These are phyloP conservation scores for Stromatinia cepivora DNA, from an alignment of 2,329 filamentous ascomycete genomes.

Conservation along the genomic window DNA sequence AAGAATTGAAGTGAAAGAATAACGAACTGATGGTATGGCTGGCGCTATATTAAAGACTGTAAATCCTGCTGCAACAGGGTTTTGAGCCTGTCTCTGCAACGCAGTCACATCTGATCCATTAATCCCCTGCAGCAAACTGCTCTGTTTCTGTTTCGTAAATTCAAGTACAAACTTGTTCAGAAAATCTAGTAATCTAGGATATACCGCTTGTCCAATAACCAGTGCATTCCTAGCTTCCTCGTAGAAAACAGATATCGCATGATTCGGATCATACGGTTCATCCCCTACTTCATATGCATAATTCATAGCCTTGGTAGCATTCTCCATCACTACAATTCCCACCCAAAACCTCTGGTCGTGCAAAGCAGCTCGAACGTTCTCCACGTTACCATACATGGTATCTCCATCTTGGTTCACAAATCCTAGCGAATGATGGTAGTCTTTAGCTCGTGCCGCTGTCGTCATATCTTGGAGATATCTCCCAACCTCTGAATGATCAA, in stretches of 20 bases:
- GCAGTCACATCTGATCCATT: constrained; percentile 24
- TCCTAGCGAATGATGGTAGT: constrained; percentile 25
- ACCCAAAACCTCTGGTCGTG: constrained; percentile 30
- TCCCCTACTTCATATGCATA: constrained; percentile 26
- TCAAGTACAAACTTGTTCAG: constrained; percentile 26
- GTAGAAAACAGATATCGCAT: constrained; percentile 27
- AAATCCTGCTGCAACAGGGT: constrained; percentile 24
- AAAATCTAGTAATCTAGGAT: constrained; percentile 26
- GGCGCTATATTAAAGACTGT: constrained; percentile 27
- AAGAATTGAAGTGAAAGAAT: neutral
- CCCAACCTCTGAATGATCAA: constrained; percentile 29
- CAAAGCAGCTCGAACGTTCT: constrained; percentile 21
- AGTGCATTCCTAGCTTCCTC: constrained; percentile 29
- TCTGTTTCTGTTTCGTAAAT: constrained; percentile 29
- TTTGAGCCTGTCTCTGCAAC: constrained; percentile 25
- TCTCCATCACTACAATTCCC: constrained; percentile 26
- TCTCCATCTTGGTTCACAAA: constrained; percentile 26
- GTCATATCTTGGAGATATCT: constrained; percentile 27
- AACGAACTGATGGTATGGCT: constrained; percentile 22
- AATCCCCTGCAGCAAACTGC: neutral
- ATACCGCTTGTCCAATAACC: constrained; percentile 24
- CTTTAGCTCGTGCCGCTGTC: constrained; percentile 16
- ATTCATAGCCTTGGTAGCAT: constrained; percentile 31
- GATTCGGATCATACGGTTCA: constrained; percentile 25
- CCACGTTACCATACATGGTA: constrained; percentile 24